These are phyloP conservation scores for Eremochloa ophiuroides DNA, from an alignment of 176 grass and related monocot genomes.

Conservation along the genomic window DNA sequence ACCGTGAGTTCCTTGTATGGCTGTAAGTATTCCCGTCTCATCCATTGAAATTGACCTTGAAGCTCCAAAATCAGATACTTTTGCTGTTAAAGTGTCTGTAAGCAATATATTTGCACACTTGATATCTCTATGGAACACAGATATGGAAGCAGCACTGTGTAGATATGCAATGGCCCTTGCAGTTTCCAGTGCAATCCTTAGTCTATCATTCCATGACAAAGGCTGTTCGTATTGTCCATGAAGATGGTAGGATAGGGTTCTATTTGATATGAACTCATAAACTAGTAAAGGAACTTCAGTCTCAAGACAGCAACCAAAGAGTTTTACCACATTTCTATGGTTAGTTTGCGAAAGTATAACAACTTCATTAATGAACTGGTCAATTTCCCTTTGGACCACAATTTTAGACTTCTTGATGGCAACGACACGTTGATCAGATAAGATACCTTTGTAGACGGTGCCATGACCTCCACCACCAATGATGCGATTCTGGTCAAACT, in stretches of 20 bases:
- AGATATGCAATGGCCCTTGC: constrained; percentile 42
- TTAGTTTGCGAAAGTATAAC: constrained; percentile 59
- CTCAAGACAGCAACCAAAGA: constrained; percentile 41
- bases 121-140: constrained; percentile 55
- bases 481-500: no score
- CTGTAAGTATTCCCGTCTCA: constrained; percentile 31
- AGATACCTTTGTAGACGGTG: no score
- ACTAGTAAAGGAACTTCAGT: constrained; percentile 49
- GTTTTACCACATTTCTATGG: constrained; percentile 46
- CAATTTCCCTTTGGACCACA: no score
- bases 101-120: constrained; percentile 49
- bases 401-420: no score
- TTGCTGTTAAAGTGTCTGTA: constrained; percentile 29
- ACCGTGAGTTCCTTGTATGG: constrained; percentile 36
- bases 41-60: constrained; percentile 39
- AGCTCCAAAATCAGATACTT: constrained; percentile 47
- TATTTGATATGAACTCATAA: constrained; percentile 51
- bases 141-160: constrained; percentile 31
- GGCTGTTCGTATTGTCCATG: not conserved
- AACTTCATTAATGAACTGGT: constrained; percentile 60
- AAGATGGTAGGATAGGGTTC: constrained; percentile 36
- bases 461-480: no score
- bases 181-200: constrained; percentile 43
- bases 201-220: constrained; percentile 40
- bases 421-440: no score